Evolutionary conservation across 371 early-diverging fungal genomes (phyloP).

Genomic region (Apophysomyces variabilis): DNA sequence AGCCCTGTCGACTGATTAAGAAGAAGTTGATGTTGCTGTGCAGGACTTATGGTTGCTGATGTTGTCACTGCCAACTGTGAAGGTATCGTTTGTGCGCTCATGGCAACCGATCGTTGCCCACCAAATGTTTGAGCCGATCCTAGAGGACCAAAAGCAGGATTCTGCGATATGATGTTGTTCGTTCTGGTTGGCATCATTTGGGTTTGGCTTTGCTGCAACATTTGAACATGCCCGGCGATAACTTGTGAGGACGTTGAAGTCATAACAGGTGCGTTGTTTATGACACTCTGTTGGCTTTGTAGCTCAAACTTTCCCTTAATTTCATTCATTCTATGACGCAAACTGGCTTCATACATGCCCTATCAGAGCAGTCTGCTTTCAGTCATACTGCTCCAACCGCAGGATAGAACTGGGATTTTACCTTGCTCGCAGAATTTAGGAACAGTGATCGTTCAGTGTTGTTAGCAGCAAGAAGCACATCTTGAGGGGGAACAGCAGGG

Average conservation of each 20-base stretch:
- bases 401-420: slow-evolving; percentile 17
- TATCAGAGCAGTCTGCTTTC: not conserved
- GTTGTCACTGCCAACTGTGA: not conserved
- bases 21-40: not conserved
- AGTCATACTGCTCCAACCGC: not conserved
- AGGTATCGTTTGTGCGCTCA: not conserved
- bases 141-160: not conserved
- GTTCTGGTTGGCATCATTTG: not conserved
- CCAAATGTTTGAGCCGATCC: not conserved
- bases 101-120: not conserved
- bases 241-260: slow-evolving; percentile 1
- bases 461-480: slow-evolving; percentile 40
- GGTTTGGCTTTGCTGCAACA: not conserved
- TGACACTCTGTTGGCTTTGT: not conserved
- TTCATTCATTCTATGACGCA: not conserved
- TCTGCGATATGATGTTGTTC: not conserved
- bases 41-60: not conserved
- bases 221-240: not conserved
- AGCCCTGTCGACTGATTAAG: not conserved
- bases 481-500: slow-evolving; percentile 37
- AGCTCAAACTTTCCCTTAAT: not conserved
- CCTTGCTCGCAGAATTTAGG: slow-evolving; percentile 44
- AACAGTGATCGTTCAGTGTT: slow-evolving; percentile 46
- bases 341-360: not conserved
- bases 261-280: not conserved